Evolutionary conservation across 2,329 filamentous ascomycete species (phyloP).

Genomic region (Setomelanomma holmii): DNA sequence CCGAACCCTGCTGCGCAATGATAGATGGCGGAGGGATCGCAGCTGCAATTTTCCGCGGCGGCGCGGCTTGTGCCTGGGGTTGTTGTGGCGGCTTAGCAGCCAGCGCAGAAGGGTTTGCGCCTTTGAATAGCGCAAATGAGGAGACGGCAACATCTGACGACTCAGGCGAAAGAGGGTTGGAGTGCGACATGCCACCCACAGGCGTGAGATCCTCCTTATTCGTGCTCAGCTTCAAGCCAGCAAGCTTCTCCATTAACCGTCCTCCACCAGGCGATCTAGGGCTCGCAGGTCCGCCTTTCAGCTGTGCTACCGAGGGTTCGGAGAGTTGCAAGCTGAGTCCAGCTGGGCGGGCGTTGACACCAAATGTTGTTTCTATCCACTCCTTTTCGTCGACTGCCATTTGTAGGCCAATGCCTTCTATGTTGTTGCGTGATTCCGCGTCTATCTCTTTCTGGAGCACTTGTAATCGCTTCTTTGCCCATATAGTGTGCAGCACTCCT

Average conservation of each 20-base stretch:
- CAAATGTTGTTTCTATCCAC: conserved; percentile 87
- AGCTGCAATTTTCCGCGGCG: conserved; percentile 43
- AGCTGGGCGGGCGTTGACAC: conserved; percentile 58
- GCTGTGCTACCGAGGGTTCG: conserved; percentile 47
- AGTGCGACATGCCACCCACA: conserved; percentile 41
- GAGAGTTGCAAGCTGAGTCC: conserved; percentile 49
- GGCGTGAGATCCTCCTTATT: conserved; percentile 69
- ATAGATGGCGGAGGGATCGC: conserved; percentile 48
- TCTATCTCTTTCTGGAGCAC: conserved; percentile 80
- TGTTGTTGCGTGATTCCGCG: conserved; percentile 73
- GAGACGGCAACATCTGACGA: conserved; percentile 69
- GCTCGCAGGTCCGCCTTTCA: conserved; percentile 63
- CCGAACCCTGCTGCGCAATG: conserved; percentile 48
- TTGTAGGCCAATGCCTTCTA: conserved; percentile 81
- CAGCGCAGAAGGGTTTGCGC: conserved; percentile 48
- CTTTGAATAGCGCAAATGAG: conserved; percentile 65
- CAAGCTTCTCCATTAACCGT: conserved; percentile 78
- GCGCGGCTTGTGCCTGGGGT: conserved; percentile 27
- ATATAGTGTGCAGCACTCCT: conserved; percentile 86
- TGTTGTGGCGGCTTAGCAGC: conserved; percentile 52
- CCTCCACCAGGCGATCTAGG: conserved; percentile 69
- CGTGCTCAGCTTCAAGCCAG: conserved; percentile 79
- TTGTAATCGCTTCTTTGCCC: conserved; percentile 82
- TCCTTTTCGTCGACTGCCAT: conserved; percentile 84
- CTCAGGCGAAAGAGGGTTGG: conserved; percentile 66